Conservation (phyloP, 768 basidiomycete genomes). For the Suillus clintonianus region DNA sequence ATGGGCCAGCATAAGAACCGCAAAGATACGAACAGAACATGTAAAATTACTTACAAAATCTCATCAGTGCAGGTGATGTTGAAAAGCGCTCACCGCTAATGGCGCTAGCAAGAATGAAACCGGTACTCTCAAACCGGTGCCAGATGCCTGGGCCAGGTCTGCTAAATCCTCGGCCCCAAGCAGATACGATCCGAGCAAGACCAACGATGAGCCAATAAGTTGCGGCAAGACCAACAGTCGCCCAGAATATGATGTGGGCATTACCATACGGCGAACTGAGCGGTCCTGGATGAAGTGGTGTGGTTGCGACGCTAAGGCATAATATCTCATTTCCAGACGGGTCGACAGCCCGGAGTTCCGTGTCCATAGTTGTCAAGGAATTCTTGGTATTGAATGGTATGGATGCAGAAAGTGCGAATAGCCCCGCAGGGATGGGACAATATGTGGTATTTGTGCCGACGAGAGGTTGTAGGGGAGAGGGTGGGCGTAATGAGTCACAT, state of each 20-base stretch:
- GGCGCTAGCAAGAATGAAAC: constrained; percentile 89
- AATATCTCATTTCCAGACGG: constrained; percentile 79
- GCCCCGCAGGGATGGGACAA: constrained; percentile 80
- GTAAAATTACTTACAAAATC: constrained; percentile 69
- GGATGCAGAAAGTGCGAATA: constrained; percentile 78
- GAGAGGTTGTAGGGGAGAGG: constrained; percentile 63
- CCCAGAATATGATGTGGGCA: constrained; percentile 71
- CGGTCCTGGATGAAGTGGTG: constrained; percentile 67
- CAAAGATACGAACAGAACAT: constrained; percentile 12
- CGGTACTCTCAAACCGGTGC: constrained; percentile 77
- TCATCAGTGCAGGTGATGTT: constrained; percentile 79
- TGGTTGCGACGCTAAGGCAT: constrained; percentile 78
- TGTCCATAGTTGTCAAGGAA: constrained; percentile 80
- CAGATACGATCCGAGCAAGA: constrained; percentile 78
- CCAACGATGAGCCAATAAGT: constrained; percentile 84
- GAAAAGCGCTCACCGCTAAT: constrained; percentile 90
- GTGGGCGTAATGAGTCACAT: constrained; percentile 77
- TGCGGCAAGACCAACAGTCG: constrained; percentile 69
- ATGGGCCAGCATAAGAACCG: constrained; percentile 11
- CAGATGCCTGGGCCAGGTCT: constrained; percentile 63
- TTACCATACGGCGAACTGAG: constrained; percentile 61
- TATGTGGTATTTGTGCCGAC: constrained; percentile 42
- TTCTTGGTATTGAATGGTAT: constrained; percentile 67
- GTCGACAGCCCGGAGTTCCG: constrained; percentile 87
- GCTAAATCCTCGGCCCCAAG: constrained; percentile 73